Evolutionary conservation across 768 basidiomycete species (phyloP).

Genomic region (Hemileccinum impolitum): DNA sequence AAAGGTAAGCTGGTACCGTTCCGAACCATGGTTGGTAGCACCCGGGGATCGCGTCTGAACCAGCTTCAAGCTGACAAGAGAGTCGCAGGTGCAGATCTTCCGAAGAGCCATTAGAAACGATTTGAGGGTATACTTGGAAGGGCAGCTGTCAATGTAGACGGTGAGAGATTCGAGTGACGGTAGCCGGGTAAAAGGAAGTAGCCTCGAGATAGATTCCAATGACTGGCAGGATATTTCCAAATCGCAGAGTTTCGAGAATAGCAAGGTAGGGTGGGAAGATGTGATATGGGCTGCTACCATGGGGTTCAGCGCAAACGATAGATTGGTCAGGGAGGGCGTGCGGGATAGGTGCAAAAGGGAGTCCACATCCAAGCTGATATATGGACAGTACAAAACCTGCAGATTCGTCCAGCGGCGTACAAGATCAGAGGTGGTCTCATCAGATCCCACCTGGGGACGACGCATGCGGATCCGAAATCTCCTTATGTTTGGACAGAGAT

Average conservation of each 20-base stretch:
- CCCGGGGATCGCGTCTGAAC: slow-evolving; percentile 8
- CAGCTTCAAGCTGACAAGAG: slow-evolving; percentile 6
- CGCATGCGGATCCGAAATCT: slow-evolving; percentile 13
- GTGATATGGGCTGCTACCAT: neutral
- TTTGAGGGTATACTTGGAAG: slow-evolving; percentile 5
- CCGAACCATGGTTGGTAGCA: neutral
- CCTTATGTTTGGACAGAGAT: slow-evolving; percentile 16
- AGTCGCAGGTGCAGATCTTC: slow-evolving; percentile 6
- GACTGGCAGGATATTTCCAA: slow-evolving; percentile 11
- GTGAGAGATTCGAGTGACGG: slow-evolving; percentile 9
- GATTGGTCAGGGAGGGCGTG: slow-evolving; percentile 9
- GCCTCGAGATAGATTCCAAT: neutral
- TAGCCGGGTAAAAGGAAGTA: slow-evolving; percentile 1
- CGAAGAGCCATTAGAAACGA: slow-evolving; percentile 4
- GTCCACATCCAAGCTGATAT: slow-evolving; percentile 11
- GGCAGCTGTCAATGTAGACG: slow-evolving; percentile 8
- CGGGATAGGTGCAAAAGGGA: slow-evolving; percentile 13
- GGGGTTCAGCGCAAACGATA: slow-evolving; percentile 8
- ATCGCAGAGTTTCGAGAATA: slow-evolving; percentile 9
- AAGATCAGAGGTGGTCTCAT: slow-evolving; percentile 12
- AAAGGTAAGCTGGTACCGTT: slow-evolving; percentile 11
- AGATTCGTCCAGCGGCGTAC: slow-evolving; percentile 16
- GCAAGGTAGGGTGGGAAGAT: neutral
- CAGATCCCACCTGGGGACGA: slow-evolving; percentile 9
- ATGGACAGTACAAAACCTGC: slow-evolving; percentile 13